These are phyloP conservation scores for Cryptococcus sp. DNA, from an alignment of 1,284 basidiomycete genomes.

Conservation along the genomic window DNA sequence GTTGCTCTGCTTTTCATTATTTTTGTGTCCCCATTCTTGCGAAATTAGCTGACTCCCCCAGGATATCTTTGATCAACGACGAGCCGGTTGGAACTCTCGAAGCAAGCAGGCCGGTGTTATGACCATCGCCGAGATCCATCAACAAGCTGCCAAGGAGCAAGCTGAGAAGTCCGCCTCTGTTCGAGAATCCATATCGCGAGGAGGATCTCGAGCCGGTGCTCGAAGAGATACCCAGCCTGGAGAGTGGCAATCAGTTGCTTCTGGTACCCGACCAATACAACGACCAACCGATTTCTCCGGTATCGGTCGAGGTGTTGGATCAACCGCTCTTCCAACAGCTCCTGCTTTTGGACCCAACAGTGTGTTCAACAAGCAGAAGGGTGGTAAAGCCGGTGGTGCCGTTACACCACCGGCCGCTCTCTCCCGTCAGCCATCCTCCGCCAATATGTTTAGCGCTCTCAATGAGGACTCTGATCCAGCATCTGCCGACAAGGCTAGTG, in stretches of 20 bases:
- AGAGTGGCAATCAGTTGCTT: constrained; percentile 79
- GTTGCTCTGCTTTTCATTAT: too few relatives aligned
- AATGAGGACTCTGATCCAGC: constrained; percentile 58
- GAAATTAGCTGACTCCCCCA: constrained; percentile 31
- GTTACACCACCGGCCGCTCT: constrained; percentile 53
- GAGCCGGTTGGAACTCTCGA: constrained; percentile 73
- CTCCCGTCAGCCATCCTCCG: constrained; percentile 67
- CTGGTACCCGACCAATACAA: constrained; percentile 50
- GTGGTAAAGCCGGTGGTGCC: constrained; percentile 53
- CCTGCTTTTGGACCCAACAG: constrained; percentile 78
- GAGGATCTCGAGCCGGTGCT: constrained; percentile 82
- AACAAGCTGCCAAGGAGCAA: constrained; percentile 69
- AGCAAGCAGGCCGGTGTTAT: constrained; percentile 72
- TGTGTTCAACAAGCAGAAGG: constrained; percentile 67
- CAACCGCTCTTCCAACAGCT: constrained; percentile 69
- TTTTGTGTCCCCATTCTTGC: too few relatives aligned
- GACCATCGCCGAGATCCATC: constrained; percentile 84
- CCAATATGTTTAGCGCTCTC: constrained; percentile 80
- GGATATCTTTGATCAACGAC: constrained; percentile 86
- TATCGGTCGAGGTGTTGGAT: constrained; percentile 71
- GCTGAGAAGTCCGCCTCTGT: constrained; percentile 62
- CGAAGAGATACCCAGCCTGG: constrained; percentile 55
- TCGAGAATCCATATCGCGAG: constrained; percentile 60
- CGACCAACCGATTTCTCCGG: constrained; percentile 68
- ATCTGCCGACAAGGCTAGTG: constrained; percentile 46